Evolutionary conservation across 176 grass and related monocot species (phyloP), one percentile per base, ranked within the genome.

Genomic region (Zoysia japonica): DNA sequence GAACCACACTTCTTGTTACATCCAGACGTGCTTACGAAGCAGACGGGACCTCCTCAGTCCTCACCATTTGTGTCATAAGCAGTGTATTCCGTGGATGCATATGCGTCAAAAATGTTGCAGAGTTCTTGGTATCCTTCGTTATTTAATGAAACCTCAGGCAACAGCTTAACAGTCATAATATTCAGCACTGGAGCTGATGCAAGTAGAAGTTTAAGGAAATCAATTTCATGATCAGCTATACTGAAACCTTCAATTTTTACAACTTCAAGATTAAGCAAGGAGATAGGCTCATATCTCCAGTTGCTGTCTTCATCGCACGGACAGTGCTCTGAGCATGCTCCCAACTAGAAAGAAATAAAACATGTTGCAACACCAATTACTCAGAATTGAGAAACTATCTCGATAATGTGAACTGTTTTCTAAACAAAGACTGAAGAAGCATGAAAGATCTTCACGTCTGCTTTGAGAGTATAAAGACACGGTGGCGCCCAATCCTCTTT

Each of bases 391-490:
- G 28, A 28, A 28, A 28, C 28, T 28, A 28, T 28, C 28, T 28
- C 28, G 28, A 28, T 28, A 28, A 28, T 28, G 28, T 28, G 28
- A 28, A 28, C 28, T 28, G 28, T 28, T 28, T 28, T 28, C 28
- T 28, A 28, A 28, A 28, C 28, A 28, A 28, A 28, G 28, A 28
- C 28, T 0, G 28, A 28, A 28, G 28, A 28, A 28, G 28, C 39
- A 84, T 15, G 19, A 60, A 17, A 50, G 52, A 3, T 46, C 17
- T 67, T 80, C 17, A 69, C 8, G 11, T 36, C 41, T 86, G 83
- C 63, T 92, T 97, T 40, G 72, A 54, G 11, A 97, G 83, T 77
- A 84, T 90, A n/a, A 97, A 81, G 51, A 97, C 95, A 41, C 89
- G 89, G 62, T 97, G 85, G 71, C 76, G 84, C n/a, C 95, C 88